A percentile compares a stretch with the other conserved stretches of the same genome.
These are phyloP conservation scores for Cylindrotheca closterium DNA, from an alignment of 108 stramenopile genomes.

Conservation along the genomic window DNA sequence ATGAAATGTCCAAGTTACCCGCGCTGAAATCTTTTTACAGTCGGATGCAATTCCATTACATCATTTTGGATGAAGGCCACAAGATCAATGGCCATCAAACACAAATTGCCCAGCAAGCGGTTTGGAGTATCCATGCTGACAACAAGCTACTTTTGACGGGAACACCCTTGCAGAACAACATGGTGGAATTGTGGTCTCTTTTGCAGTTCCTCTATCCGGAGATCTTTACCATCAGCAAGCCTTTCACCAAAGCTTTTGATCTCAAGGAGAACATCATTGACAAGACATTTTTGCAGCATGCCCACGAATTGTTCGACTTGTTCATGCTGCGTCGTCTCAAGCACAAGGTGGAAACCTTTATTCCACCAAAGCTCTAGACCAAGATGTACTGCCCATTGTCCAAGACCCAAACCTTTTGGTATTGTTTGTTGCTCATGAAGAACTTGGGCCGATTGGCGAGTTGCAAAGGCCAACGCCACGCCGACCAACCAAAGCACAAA, in stretches of 20 bases:
- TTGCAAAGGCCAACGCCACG: constrained; percentile 21
- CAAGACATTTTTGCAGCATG: constrained; percentile 51
- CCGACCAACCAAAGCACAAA: neutral
- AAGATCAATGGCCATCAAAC: constrained; percentile 62
- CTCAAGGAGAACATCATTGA: constrained; percentile 61
- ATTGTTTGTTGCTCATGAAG: constrained; percentile 69
- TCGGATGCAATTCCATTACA: constrained; percentile 52
- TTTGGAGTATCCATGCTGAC: constrained; percentile 53
- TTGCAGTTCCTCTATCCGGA: constrained; percentile 72
- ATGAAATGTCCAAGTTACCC: constrained; percentile 60
- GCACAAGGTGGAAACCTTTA: constrained; percentile 63
- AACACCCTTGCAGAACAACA: constrained; percentile 88
- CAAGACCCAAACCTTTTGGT: constrained; percentile 59
- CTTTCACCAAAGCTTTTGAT: constrained; percentile 82
- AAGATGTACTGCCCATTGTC: constrained; percentile 63
- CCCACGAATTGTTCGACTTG: constrained; percentile 56
- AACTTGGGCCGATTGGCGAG: constrained; percentile 42
- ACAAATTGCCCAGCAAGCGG: constrained; percentile 35
- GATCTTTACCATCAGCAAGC: constrained; percentile 46
- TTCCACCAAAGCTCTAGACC: constrained; percentile 75
- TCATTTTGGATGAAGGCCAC: constrained; percentile 90
- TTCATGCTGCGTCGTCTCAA: constrained; percentile 79
- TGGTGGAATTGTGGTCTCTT: constrained; percentile 70
- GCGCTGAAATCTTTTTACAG: constrained; percentile 24
- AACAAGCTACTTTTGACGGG: constrained; percentile 69